Conservation (phyloP, 352 stramenopile species). For the Pythium phragmiticola region DNA sequence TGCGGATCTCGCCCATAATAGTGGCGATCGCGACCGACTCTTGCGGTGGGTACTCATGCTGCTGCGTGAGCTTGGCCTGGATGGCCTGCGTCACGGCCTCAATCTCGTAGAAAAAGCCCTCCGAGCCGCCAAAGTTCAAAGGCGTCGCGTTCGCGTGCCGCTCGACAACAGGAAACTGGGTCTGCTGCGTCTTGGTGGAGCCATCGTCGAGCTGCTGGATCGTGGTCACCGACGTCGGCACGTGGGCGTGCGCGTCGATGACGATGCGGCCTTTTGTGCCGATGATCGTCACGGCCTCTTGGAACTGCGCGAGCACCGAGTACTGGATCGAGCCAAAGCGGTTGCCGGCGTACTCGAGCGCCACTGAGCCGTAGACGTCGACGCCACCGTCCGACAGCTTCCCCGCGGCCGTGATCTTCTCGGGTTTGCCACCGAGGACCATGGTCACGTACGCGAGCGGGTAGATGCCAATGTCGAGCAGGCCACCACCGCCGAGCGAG, state of each 20-base stretch:
- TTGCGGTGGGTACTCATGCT: constrained; percentile 48
- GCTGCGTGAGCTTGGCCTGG: constrained; percentile 42
- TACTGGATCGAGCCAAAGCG: constrained; percentile 60
- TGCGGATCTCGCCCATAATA: constrained; percentile 77
- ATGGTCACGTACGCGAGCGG: constrained; percentile 68
- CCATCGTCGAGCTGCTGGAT: constrained; percentile 34
- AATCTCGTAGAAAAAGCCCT: constrained; percentile 81
- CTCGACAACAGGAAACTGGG: constrained; percentile 45
- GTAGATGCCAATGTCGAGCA: constrained; percentile 82
- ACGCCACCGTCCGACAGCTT: constrained; percentile 51
- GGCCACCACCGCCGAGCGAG: constrained; percentile 65
- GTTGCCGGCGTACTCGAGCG: constrained; percentile 46
- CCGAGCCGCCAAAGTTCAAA: constrained; percentile 63
- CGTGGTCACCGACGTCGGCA: constrained; percentile 46
- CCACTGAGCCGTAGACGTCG: constrained; percentile 51
- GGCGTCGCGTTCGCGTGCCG: constrained; percentile 32
- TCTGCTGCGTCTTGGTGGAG: constrained; percentile 30
- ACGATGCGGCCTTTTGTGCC: constrained; percentile 68
- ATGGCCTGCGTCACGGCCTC: constrained; percentile 66
- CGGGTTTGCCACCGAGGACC: constrained; percentile 48
- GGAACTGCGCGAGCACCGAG: constrained; percentile 50
- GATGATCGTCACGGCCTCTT: constrained; percentile 74
- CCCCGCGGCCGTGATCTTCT: constrained; percentile 47
- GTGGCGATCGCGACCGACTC: constrained; percentile 62
- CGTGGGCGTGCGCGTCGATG: constrained; percentile 60